A percentile compares a stretch with the other conserved stretches of the same genome.
Evolutionary conservation across 371 early-diverging fungal species (phyloP).

Genomic region (Zopfochytrium polystomum): DNA sequence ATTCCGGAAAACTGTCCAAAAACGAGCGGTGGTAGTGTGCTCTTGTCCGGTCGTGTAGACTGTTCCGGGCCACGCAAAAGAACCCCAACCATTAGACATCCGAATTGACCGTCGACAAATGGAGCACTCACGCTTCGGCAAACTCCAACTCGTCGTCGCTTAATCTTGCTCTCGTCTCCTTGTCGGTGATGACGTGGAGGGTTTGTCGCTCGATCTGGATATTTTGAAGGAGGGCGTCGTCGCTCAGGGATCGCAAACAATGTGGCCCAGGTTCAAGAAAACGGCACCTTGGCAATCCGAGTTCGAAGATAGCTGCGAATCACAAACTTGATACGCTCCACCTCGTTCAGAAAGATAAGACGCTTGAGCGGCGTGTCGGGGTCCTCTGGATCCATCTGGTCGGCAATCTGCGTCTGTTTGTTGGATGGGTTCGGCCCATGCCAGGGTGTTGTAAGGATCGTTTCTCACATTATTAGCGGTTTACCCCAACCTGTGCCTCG

Average conservation of each 20-base stretch:
- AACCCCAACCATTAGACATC: not conserved
- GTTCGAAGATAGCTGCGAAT: slow-evolving; percentile 70
- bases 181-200: slow-evolving; percentile 12
- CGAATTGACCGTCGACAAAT: not conserved
- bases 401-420: too few species aligned
- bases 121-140: slow-evolving; percentile 35
- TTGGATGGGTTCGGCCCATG: too few species aligned
- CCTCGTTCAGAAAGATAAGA: slow-evolving; percentile 73
- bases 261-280: not conserved
- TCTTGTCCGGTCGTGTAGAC: not conserved
- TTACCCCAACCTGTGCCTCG: slow-evolving; percentile 64
- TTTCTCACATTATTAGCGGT: too few species aligned
- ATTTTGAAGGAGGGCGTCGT: too few species aligned
- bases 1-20: slow-evolving; percentile 49
- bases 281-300: slow-evolving; percentile 58
- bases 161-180: slow-evolving; percentile 13
- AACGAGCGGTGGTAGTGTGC: slow-evolving; percentile 46
- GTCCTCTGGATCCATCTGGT: slow-evolving; percentile 12
- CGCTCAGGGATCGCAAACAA: not conserved
- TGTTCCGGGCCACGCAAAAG: too few species aligned
- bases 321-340: slow-evolving; percentile 77
- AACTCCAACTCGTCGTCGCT: slow-evolving; percentile 28
- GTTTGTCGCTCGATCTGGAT: slow-evolving; percentile 36
- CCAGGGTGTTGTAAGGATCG: too few species aligned
- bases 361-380: slow-evolving; percentile 45